Percentiles rank a stretch among this genome's conserved stretches.
Conservation (phyloP, 306 rosid genomes). For the Morella rubra region DNA sequence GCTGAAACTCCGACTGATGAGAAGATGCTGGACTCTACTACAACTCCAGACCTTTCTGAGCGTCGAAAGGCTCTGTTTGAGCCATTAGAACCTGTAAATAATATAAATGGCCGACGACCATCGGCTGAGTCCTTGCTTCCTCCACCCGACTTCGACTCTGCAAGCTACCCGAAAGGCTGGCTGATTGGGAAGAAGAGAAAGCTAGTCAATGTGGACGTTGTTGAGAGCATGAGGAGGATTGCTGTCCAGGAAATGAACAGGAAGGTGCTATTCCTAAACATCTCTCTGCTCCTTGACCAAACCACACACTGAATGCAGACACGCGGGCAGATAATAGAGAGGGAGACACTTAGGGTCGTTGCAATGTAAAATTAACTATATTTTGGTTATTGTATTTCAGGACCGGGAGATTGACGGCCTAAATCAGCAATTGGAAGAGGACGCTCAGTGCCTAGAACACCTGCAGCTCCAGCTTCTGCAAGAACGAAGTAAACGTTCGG, state of each 20-base stretch:
- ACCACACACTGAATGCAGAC: neutral
- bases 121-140: conserved; percentile 85
- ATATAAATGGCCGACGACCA: conserved; percentile 56
- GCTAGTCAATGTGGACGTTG: conserved; percentile 94
- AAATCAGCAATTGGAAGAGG: conserved; percentile 85
- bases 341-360: neutral
- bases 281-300: neutral
- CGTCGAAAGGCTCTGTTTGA: conserved; percentile 83
- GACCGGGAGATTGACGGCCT: conserved; percentile 85
- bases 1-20: conserved; percentile 34
- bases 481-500: conserved; percentile 68
- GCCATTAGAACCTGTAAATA: conserved; percentile 66
- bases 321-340: neutral
- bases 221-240: conserved; percentile 92
- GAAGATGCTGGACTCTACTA: conserved; percentile 42
- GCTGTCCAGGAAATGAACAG: conserved; percentile 97
- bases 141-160: conserved; percentile 82
- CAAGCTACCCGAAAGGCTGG: conserved; percentile 90
- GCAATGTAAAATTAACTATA: neutral
- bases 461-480: conserved; percentile 81
- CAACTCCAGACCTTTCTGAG: conserved; percentile 51
- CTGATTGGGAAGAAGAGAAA: conserved; percentile 86
- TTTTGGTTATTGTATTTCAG: conserved; percentile 31
- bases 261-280: conserved; percentile 56
- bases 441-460: conserved; percentile 65